A percentile compares a stretch with the other conserved stretches of the same genome.
Evolutionary conservation across 495 filamentous ascomycete species (phyloP).

Genomic region (Trichocladium antarcticum): DNA sequence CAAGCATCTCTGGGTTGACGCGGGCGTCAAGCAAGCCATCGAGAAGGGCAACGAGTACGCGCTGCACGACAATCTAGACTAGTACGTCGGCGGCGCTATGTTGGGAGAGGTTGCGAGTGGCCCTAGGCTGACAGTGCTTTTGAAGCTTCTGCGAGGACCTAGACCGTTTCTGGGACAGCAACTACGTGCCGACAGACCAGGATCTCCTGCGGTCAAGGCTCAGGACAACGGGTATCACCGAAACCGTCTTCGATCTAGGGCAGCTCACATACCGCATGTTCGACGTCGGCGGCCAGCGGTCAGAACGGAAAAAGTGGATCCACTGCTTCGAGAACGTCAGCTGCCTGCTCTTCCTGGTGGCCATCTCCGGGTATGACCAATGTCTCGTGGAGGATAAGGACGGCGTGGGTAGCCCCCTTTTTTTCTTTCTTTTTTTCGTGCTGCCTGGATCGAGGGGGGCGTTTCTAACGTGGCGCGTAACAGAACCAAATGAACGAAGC

Average conservation of each 20-base stretch:
- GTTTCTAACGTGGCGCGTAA: slow-evolving; percentile 11
- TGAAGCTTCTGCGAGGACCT: slow-evolving; percentile 80
- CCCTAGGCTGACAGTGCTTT: neutral
- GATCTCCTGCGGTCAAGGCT: slow-evolving; percentile 88
- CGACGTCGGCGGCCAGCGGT: slow-evolving; percentile 93
- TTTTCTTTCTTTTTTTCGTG: neutral
- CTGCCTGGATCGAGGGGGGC: neutral
- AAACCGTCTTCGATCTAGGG: slow-evolving; percentile 90
- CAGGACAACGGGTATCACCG: slow-evolving; percentile 92
- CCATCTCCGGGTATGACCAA: slow-evolving; percentile 94
- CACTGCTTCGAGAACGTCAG: slow-evolving; percentile 98
- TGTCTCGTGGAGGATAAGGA: slow-evolving; percentile 95
- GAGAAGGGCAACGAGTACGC: slow-evolving; percentile 91
- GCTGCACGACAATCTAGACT: slow-evolving; percentile 85
- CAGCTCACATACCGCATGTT: slow-evolving; percentile 98
- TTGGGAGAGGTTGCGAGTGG: neutral
- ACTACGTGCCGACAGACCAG: slow-evolving; percentile 92
- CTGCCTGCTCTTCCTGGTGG: slow-evolving; percentile 85
- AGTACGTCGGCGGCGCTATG: slow-evolving; percentile 47
- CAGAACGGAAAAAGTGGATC: slow-evolving; percentile 99
- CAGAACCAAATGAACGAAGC: slow-evolving; percentile 99
- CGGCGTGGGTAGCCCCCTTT: slow-evolving; percentile 51
- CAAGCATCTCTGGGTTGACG: slow-evolving; percentile 73
- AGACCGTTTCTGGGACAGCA: slow-evolving; percentile 74
- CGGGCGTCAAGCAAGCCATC: slow-evolving; percentile 74